These are phyloP conservation scores for Fusarium sp. DNA, from an alignment of 2,329 filamentous ascomycete species.

Conservation along the genomic window DNA sequence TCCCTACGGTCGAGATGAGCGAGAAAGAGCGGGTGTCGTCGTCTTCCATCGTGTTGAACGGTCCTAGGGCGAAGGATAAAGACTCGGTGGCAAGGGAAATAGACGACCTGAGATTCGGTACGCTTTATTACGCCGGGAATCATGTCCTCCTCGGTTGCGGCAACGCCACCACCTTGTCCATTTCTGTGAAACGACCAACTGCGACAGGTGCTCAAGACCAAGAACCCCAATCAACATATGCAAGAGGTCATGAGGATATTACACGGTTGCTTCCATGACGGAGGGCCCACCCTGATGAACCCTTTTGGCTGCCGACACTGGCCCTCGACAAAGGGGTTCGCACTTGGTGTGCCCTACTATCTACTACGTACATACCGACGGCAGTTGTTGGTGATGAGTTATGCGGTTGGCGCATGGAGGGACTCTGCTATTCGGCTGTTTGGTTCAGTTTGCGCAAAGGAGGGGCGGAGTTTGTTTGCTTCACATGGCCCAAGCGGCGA, in stretches of 20 bases:
- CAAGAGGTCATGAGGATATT: conserved; percentile 32
- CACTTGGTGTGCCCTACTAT: conserved; percentile 19
- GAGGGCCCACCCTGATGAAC: conserved; percentile 21
- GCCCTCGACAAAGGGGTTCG: conserved; percentile 4
- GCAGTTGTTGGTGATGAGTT: conserved; percentile 40
- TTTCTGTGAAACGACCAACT: conserved; percentile 35
- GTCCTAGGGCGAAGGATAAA: not conserved
- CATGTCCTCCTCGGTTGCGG: conserved; percentile 6
- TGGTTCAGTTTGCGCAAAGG: conserved; percentile 17
- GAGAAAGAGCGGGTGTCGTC: conserved; percentile 47
- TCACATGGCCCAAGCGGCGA: conserved; percentile 19
- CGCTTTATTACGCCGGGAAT: conserved; percentile 28
- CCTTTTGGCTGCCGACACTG: conserved; percentile 3
- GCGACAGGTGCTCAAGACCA: conserved; percentile 18
- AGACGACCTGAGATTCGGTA: conserved; percentile 12
- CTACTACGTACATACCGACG: conserved; percentile 27
- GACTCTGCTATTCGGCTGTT: conserved; percentile 37
- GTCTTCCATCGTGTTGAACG: conserved; percentile 36
- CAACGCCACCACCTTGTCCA: conserved; percentile 28
- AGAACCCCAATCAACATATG: conserved; percentile 14
- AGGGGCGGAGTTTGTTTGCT: conserved; percentile 32
- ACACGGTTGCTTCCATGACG: conserved; percentile 25
- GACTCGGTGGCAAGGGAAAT: not conserved
- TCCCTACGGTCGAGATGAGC: conserved; percentile 44
- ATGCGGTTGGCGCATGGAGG: conserved; percentile 30